Base-by-base conservation (phyloP, 805 yeast species). In the Candida insectorum region DNA sequence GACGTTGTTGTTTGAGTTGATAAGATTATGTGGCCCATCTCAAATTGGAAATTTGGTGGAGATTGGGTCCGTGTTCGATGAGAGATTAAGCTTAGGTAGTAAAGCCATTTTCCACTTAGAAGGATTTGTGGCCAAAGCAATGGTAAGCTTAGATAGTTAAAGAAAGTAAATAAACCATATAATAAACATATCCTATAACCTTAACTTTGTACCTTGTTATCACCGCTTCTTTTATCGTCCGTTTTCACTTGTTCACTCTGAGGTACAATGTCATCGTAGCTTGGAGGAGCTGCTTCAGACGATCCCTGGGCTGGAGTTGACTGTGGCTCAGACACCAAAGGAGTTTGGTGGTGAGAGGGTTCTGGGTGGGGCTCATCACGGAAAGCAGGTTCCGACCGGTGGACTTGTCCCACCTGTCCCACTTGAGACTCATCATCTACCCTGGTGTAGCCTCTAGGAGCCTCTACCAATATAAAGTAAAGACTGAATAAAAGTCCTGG, bases 41-140 rank as follows among this genome's bases (percentile, higher is more conserved):
- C 53, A 68, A 3, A 70, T 73, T 27, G 40, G 56, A n/a, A 64
- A 58, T 5, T 62, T 85, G 22, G 74, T 84, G 8, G 73, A 73
- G 6, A 60, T 77, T 4, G 81, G 83, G 2, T 74, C 95, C 2
- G 51, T 69, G 1, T 81, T 77, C 48, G 98, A 93, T 52, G 96
- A 93, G 49, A 73, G 98, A 37, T 68, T 93, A 39, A 77, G 88
- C 37, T 62, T 84, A 38, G 98, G 97, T 2, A 75, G 75, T 39
- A 93, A 93, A 58, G 85, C 88, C 24, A 91, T 93, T 9, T 93
- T 86, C 59, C 98, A 93, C 60, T 62, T 93, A 34, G 98, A 93
- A 63, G 98, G 97, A 1, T 93, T 87, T 53, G 75, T 85, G 13
- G 96, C 97, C 1, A 81, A 76, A 52, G 77, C 79, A 2, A 91